Conservation (phyloP, 2,329 filamentous ascomycete genomes). For the Penicillium psychrosexuale region DNA sequence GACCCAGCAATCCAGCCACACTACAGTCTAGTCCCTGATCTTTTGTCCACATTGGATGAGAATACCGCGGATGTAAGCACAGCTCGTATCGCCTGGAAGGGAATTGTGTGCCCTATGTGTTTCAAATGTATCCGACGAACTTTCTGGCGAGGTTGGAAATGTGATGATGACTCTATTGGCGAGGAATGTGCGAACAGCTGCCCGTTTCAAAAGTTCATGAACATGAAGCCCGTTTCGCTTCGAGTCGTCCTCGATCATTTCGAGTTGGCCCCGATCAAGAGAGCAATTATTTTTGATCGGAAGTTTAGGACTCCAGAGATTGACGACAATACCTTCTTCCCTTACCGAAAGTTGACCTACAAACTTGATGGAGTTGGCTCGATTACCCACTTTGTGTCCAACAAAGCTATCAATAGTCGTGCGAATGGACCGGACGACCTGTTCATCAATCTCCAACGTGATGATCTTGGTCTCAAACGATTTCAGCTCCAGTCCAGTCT, state of each 20-base stretch:
- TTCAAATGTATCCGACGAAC: slow-evolving; percentile 59
- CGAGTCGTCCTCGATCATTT: slow-evolving; percentile 33
- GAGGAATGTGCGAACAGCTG: slow-evolving; percentile 45
- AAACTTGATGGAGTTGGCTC: slow-evolving; percentile 39
- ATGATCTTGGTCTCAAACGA: slow-evolving; percentile 49
- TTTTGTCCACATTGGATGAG: slow-evolving; percentile 39
- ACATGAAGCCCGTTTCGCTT: slow-evolving; percentile 28
- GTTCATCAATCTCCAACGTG: slow-evolving; percentile 50
- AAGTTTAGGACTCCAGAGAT: slow-evolving; percentile 26
- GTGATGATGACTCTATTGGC: slow-evolving; percentile 31
- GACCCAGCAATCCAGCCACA: slow-evolving; percentile 34
- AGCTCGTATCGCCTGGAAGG: slow-evolving; percentile 55
- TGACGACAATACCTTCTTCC: slow-evolving; percentile 29
- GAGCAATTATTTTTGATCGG: slow-evolving; percentile 27
- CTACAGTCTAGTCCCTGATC: slow-evolving; percentile 41
- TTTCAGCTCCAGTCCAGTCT: slow-evolving; percentile 32
- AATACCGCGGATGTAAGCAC: slow-evolving; percentile 45
- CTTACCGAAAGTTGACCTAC: slow-evolving; percentile 37
- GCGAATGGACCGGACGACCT: slow-evolving; percentile 59
- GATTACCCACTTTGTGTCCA: slow-evolving; percentile 58
- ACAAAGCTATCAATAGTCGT: slow-evolving; percentile 50
- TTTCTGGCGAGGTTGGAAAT: slow-evolving; percentile 62
- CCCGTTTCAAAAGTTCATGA: slow-evolving; percentile 42
- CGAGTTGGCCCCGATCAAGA: slow-evolving; percentile 29
- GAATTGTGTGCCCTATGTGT: slow-evolving; percentile 66